Base-by-base conservation (phyloP, 257 asterid species). In the Solanum sejunctum region DNA sequence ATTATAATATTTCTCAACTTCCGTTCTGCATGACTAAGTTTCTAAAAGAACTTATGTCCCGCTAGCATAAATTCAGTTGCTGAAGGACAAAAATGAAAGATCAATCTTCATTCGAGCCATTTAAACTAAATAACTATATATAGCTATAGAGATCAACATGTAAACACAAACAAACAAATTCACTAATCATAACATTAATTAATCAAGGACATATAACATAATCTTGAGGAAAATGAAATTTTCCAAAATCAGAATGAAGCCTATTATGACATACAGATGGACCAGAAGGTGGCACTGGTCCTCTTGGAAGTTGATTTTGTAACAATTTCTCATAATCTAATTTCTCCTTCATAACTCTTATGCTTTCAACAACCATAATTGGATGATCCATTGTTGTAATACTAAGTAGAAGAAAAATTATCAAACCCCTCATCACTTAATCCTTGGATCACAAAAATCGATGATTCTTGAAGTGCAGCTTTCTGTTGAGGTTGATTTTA, bases 211-310 rank as follows among this genome's bases (percentile, higher is more conserved):
- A 90, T 66, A 84, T 43, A 73, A 87, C 0, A 49, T 85, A 20
- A 80, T 81, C 89, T 83, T 71, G 51, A 82, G 87, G 78, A 18
- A 47, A 81, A 18, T 79, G 60, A 75, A 86, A 69, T 63, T 87
- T 88, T 84, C n/a, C 54, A 57, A 52, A 78, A 43, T 5, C 3
- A 88, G 91, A 89, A 58, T 79, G 70, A 83, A 92, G 85, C 80
- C 36, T 86, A 91, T 92, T 90, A 83, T 93, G 97, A 85, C 96
- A 93, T 2, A 39, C 49, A 2, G 97, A 93, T 56, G 97, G 90
- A 84, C 84, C 92, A 8, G 97, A 93, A 7, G 97, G 95, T 3
- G 97, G 96, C 85, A 91, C 96, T 5, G 88, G 91, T 83, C 95
- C 97, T 86, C 92, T 87, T 26, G 96, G 96, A 23, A 93, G 88